These are phyloP conservation scores for Verticillium albo-atrum DNA, from an alignment of 2,329 filamentous ascomycete species.

Conservation along the genomic window DNA sequence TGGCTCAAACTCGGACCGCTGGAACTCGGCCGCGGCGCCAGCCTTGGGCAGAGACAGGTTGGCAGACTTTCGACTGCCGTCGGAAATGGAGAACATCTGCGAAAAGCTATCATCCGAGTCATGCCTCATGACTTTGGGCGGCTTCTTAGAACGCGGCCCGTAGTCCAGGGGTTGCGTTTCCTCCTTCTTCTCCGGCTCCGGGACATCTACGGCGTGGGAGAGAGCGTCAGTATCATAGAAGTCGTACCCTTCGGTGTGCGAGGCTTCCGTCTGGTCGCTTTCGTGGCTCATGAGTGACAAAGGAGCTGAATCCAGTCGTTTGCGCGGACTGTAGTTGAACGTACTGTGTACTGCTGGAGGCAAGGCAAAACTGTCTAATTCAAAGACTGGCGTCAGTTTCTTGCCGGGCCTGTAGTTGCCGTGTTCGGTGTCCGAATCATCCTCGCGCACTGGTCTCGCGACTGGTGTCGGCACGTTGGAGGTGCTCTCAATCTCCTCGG, in stretches of 20 bases:
- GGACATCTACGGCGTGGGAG: constrained; percentile 49
- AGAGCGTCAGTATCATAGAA: constrained; percentile 59
- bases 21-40: constrained; percentile 4
- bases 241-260: constrained; percentile 58
- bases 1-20: constrained; percentile 7
- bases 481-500: constrained; percentile 57
- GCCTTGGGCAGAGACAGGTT: constrained; percentile 30
- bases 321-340: constrained; percentile 30
- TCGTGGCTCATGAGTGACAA: constrained; percentile 47
- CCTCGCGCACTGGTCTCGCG: constrained; percentile 44
- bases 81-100: constrained; percentile 56
- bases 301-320: constrained; percentile 44
- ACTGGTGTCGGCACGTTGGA: constrained; percentile 59
- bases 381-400: constrained; percentile 42
- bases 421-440: constrained; percentile 16
- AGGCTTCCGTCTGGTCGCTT: constrained; percentile 41
- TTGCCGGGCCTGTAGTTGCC: constrained; percentile 26
- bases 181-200: constrained; percentile 25
- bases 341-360: constrained; percentile 40
- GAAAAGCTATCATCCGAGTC: constrained; percentile 56
- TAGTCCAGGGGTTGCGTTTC: constrained; percentile 28
- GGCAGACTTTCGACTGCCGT: constrained; percentile 36
- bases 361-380: constrained; percentile 45
- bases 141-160: constrained; percentile 25
- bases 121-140: constrained; percentile 33